Percentiles rank a stretch among this genome's conserved stretches.
Conservation (phyloP, 768 basidiomycete species). For the Amanita subjunquillea region DNA sequence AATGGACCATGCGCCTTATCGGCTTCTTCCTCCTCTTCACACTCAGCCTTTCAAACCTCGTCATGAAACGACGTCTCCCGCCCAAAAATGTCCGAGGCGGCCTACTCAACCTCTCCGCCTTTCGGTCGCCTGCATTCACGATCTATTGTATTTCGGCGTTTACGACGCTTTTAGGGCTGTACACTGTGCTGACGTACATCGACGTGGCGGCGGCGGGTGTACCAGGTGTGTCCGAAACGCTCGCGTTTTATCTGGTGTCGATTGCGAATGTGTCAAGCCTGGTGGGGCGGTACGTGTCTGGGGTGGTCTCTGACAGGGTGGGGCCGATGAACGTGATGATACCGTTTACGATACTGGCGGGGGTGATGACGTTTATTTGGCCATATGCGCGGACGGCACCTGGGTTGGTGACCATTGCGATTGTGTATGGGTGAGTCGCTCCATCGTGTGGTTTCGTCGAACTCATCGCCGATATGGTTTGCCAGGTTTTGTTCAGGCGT, state of each 20-base stretch:
- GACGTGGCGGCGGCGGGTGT: slow-evolving; percentile 12
- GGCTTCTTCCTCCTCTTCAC: slow-evolving; percentile 49
- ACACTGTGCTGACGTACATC: slow-evolving; percentile 61
- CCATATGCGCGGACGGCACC: slow-evolving; percentile 34
- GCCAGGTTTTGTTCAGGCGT: slow-evolving; percentile 50
- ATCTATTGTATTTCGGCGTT: slow-evolving; percentile 49
- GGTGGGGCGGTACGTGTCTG: slow-evolving; percentile 47
- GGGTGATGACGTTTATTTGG: slow-evolving; percentile 58
- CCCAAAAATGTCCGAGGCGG: slow-evolving; percentile 44
- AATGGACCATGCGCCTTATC: slow-evolving; percentile 66
- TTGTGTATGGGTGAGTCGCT: slow-evolving; percentile 52
- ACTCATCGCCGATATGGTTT: background rate
- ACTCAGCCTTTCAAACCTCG: slow-evolving; percentile 44
- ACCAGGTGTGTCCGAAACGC: slow-evolving; percentile 32
- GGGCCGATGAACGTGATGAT: slow-evolving; percentile 46
- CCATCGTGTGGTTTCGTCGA: no score
- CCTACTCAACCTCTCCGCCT: slow-evolving; percentile 42
- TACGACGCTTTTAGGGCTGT: slow-evolving; percentile 56
- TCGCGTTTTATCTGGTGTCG: slow-evolving; percentile 56
- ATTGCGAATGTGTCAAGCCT: slow-evolving; percentile 60
- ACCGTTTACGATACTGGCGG: slow-evolving; percentile 47
- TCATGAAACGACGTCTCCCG: slow-evolving; percentile 41
- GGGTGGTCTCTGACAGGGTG: slow-evolving; percentile 40
- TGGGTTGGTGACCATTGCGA: slow-evolving; percentile 36
- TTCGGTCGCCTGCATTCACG: slow-evolving; percentile 41